Evolutionary conservation across 1,139 yeast species (phyloP).

Genomic region (Pichia sp.): DNA sequence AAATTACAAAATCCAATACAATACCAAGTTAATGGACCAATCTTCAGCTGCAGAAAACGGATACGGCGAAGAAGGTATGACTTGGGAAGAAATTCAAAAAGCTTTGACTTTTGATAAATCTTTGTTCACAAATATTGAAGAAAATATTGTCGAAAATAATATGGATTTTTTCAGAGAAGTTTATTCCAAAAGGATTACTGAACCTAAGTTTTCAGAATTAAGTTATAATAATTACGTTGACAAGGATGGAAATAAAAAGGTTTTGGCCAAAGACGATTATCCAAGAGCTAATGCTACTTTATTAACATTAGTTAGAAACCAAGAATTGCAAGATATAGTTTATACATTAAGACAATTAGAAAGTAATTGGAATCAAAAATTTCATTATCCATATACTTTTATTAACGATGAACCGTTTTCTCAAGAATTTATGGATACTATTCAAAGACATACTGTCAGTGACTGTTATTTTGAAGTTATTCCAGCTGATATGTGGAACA

Average conservation of each 20-base stretch:
- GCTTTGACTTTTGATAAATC: conserved; percentile 23
- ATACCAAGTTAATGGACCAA: conserved; percentile 25
- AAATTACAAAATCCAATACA: conserved; percentile 24
- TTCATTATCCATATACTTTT: conserved; percentile 50
- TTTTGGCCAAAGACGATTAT: conserved; percentile 30
- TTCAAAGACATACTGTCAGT: conserved; percentile 29
- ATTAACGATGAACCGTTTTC: conserved; percentile 43
- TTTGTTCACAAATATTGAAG: conserved; percentile 21
- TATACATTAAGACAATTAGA: conserved; percentile 41
- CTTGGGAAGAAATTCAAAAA: conserved; percentile 23
- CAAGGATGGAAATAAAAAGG: conserved; percentile 23
- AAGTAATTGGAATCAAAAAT: conserved; percentile 43
- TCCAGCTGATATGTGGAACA: conserved; percentile 38
- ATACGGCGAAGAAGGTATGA: conserved; percentile 12
- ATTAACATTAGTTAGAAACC: conserved; percentile 44
- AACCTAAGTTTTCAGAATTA: conserved; percentile 45
- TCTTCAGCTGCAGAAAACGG: conserved; percentile 12
- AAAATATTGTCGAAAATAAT: conserved; percentile 26
- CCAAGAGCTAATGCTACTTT: conserved; percentile 48
- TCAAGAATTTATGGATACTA: conserved; percentile 40
- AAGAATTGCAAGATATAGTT: conserved; percentile 37
- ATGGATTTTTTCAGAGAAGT: conserved; percentile 30
- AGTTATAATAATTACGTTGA: conserved; percentile 25
- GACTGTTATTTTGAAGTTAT: conserved; percentile 38
- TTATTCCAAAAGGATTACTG: conserved; percentile 32